Conservation (phyloP, 495 filamentous ascomycete genomes). For the Friedmanniomyces simplex region DNA sequence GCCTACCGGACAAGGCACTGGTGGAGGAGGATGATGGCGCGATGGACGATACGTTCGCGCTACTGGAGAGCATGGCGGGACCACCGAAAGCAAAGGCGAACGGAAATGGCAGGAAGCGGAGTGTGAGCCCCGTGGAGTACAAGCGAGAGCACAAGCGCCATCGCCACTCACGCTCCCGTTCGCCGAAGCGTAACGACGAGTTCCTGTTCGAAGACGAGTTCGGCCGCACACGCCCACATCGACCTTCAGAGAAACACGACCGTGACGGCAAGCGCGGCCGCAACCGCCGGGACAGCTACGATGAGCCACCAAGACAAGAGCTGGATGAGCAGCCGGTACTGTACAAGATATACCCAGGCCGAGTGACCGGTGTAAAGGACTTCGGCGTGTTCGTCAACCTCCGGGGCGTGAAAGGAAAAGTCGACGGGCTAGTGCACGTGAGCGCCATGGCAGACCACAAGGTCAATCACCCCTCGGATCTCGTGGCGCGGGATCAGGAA, state of each 20-base stretch:
- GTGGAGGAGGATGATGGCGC: conserved; percentile 29
- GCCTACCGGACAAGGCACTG: conserved; percentile 71
- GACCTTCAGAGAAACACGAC: conserved; percentile 31
- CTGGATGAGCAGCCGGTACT: conserved; percentile 70
- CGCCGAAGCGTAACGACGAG: conserved; percentile 40
- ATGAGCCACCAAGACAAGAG: conserved; percentile 63
- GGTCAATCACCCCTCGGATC: conserved; percentile 84
- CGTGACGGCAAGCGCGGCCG: conserved; percentile 29
- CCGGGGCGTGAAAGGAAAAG: conserved; percentile 73
- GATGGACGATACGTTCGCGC: conserved; percentile 89
- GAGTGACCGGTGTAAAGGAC: conserved; percentile 83
- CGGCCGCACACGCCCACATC: conserved; percentile 38
- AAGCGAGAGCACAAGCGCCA: conserved; percentile 41
- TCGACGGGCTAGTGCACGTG: conserved; percentile 92
- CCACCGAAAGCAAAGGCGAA: conserved; percentile 41
- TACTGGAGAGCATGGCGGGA: conserved; percentile 74
- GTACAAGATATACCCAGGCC: conserved; percentile 83
- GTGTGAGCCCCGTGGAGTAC: conserved; percentile 56
- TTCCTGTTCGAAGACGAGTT: conserved; percentile 49
- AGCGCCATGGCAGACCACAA: conserved; percentile 82
- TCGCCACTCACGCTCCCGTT: conserved; percentile 42
- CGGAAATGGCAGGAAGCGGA: conserved; percentile 52
- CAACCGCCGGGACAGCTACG: conserved; percentile 41
- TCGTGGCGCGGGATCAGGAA: conserved; percentile 66
- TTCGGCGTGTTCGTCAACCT: conserved; percentile 95